These are phyloP conservation scores for Laguncularia racemosa DNA, from an alignment of 345 rosid genomes.

Conservation along the genomic window DNA sequence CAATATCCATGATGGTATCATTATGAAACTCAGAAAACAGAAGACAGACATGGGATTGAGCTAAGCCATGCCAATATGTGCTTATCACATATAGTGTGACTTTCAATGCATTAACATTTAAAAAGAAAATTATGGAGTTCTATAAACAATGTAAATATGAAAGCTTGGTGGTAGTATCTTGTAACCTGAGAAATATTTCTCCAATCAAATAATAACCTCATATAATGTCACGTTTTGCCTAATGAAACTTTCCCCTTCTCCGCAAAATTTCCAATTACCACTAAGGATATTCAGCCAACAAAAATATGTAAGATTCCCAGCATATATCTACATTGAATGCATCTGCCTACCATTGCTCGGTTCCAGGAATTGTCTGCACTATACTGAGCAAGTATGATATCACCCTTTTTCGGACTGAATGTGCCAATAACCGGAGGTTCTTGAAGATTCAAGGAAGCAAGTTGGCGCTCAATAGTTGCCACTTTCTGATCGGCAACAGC, in stretches of 20 bases:
- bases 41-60: no score
- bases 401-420: constrained; percentile 87
- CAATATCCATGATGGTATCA: neutral
- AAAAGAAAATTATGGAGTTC: no score
- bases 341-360: constrained; percentile 75
- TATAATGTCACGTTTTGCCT: no score
- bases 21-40: neutral
- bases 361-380: constrained; percentile 98
- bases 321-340: no score
- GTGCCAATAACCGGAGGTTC: constrained; percentile 82
- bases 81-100: no score
- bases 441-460: constrained; percentile 60
- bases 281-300: neutral
- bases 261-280: constrained; percentile 2
- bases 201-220: no score
- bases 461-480: constrained; percentile 72
- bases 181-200: no score
- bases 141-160: no score
- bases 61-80: no score
- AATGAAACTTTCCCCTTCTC: neutral
- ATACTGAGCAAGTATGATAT: constrained; percentile 87
- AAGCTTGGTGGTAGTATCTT: no score
- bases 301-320: neutral
- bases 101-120: no score
- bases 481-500: constrained; percentile 71